These are phyloP conservation scores for Fragilaria crotonensis DNA, from an alignment of 108 stramenopile species.

Conservation along the genomic window DNA sequence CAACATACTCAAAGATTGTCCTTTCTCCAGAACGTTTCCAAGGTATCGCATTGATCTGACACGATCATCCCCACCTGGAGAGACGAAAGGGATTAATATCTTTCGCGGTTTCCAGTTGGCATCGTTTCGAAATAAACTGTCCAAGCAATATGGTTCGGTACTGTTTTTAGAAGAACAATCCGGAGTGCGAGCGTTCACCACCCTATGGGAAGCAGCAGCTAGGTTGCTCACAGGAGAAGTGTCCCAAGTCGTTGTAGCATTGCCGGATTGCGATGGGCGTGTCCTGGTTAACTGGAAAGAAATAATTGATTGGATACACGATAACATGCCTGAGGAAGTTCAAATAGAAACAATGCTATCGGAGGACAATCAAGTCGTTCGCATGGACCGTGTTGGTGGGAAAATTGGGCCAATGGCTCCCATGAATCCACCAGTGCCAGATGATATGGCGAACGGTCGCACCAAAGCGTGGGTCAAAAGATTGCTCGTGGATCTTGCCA, in stretches of 20 bases:
- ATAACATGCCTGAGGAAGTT: constrained; percentile 2
- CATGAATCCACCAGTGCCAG: constrained; percentile 22
- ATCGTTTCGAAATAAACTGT: constrained; percentile 13
- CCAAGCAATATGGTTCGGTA: neutral
- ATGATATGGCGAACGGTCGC: no score
- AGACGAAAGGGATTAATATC: constrained; percentile 9
- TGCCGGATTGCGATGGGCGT: constrained; percentile 13
- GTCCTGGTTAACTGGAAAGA: constrained; percentile 37
- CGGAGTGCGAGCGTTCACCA: constrained; percentile 12
- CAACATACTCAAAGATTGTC: constrained; percentile 9
- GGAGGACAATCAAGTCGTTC: neutral
- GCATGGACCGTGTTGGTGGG: constrained; percentile 6
- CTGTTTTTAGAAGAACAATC: neutral
- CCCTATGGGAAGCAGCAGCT: constrained; percentile 20
- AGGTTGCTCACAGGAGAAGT: neutral
- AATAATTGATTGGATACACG: constrained; percentile 28
- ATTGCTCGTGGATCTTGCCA: constrained; percentile 52
- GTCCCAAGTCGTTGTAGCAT: constrained; percentile 2
- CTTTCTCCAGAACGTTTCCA: constrained; percentile 45
- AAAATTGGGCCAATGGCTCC: neutral
- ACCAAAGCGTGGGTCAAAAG: constrained; percentile 72
- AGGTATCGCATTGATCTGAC: constrained; percentile 43
- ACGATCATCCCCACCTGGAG: constrained; percentile 2
- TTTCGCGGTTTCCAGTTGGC: constrained; percentile 10
- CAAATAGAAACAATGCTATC: constrained; percentile 11